Conservation (phyloP, 2,329 filamentous ascomycete genomes). For the Didymella segeticola region DNA sequence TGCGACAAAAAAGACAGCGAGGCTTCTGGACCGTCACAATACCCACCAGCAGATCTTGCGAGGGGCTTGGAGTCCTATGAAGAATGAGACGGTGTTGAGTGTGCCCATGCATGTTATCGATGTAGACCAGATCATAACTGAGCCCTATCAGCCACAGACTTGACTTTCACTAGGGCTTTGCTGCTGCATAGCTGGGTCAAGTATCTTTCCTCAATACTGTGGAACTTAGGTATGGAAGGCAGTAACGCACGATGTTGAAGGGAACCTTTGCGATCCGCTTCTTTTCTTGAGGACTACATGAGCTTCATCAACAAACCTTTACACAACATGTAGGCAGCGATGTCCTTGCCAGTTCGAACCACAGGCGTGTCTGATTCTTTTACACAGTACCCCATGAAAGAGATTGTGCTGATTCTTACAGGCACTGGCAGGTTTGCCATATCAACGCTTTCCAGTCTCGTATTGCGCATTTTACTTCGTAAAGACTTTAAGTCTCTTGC, state of each 20-base stretch:
- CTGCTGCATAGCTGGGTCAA: not conserved
- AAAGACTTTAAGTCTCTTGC: not conserved
- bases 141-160: no score
- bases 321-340: not conserved
- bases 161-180: no score
- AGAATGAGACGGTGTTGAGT: not conserved
- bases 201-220: accelerated
- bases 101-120: no score
- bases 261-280: not conserved
- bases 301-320: not conserved
- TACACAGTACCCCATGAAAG: not conserved
- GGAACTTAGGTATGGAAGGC: no score
- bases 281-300: no score
- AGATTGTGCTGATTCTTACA: not conserved
- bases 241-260: not conserved
- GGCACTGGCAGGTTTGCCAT: not conserved
- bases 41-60: not conserved
- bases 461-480: not conserved
- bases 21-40: not conserved
- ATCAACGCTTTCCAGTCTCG: not conserved
- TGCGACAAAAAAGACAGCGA: not conserved
- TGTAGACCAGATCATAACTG: no score
- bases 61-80: not conserved
- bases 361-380: not conserved
- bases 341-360: not conserved